phyloP scores from a whole-genome alignment of 805 yeast genomes.

The Starmerella vaccinii region DNA sequence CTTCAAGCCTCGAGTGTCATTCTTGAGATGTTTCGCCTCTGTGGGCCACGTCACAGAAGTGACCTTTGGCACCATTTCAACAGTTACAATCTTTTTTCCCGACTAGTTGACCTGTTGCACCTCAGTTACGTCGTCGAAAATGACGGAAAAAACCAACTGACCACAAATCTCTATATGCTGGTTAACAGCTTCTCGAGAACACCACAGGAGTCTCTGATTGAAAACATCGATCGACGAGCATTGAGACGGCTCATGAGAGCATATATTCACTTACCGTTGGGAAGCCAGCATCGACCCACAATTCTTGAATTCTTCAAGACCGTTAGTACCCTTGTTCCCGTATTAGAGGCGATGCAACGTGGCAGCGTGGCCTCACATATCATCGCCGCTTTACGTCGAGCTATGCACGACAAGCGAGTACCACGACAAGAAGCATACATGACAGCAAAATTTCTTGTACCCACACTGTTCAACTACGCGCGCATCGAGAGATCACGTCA shows the following conservation, averaged over 20 bases:
- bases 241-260: slow-evolving; percentile 33
- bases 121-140: slow-evolving; percentile 1
- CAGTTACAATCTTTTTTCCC: slow-evolving; percentile 14
- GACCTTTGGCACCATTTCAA: slow-evolving; percentile 25
- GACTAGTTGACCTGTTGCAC: slow-evolving; percentile 17
- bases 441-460: slow-evolving; percentile 39
- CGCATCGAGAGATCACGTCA: slow-evolving; percentile 40
- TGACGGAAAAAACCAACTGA: slow-evolving; percentile 7
- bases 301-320: slow-evolving; percentile 38
- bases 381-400: slow-evolving; percentile 29
- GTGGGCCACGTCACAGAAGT: slow-evolving; percentile 22
- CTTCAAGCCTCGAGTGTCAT: slow-evolving; percentile 14
- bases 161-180: slow-evolving; percentile 18
- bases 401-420: slow-evolving; percentile 14
- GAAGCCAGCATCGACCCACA: slow-evolving; percentile 31
- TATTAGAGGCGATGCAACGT: slow-evolving; percentile 27
- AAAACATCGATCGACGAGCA: slow-evolving; percentile 24
- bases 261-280: slow-evolving; percentile 19
- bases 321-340: slow-evolving; percentile 26
- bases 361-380: slow-evolving; percentile 39
- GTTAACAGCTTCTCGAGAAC: slow-evolving; percentile 32
- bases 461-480: slow-evolving; percentile 44
- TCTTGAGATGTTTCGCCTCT: slow-evolving; percentile 19
- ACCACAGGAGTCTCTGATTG: slow-evolving; percentile 37
- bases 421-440: slow-evolving; percentile 28